phyloP scores from a whole-genome alignment of 768 basidiomycete genomes.

The Cystofilobasidium capitatum region DNA sequence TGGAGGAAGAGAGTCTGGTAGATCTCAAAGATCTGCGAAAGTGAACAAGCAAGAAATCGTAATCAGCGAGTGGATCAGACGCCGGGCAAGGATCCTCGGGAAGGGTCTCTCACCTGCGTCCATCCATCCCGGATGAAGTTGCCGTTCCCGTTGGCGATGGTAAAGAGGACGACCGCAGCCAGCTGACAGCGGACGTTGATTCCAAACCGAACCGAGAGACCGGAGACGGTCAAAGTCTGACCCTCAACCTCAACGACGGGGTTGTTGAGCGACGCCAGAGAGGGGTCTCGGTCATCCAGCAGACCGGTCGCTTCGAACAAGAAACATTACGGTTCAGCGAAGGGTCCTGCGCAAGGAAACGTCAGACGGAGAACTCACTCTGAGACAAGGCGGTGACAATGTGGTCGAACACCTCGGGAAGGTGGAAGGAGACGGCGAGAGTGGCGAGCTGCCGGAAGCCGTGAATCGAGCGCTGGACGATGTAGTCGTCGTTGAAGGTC shows the following conservation, averaged over 20 bases:
- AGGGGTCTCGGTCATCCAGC: constrained; percentile 50
- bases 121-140: constrained; percentile 89
- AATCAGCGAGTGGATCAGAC: constrained; percentile 46
- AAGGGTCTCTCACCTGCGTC: constrained; percentile 58
- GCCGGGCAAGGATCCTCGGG: too few species aligned
- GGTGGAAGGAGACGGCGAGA: constrained; percentile 72
- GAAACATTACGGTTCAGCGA: constrained; percentile 38
- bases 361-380: constrained; percentile 8
- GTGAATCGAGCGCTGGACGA: constrained; percentile 85
- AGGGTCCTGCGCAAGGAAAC: background rate
- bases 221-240: constrained; percentile 79
- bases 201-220: constrained; percentile 84
- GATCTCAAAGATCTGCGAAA: constrained; percentile 84
- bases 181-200: constrained; percentile 90
- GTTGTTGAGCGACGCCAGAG: constrained; percentile 58
- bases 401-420: constrained; percentile 94
- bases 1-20: constrained; percentile 92
- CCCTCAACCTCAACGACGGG: constrained; percentile 83
- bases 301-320: constrained; percentile 59
- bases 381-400: constrained; percentile 78
- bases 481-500: constrained; percentile 90
- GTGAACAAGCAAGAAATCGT: background rate
- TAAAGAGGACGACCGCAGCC: constrained; percentile 93
- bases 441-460: constrained; percentile 97
- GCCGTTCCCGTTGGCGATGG: constrained; percentile 92